These are phyloP conservation scores for Fusarium illudens DNA, from an alignment of 2,329 filamentous ascomycete genomes.

Conservation along the genomic window DNA sequence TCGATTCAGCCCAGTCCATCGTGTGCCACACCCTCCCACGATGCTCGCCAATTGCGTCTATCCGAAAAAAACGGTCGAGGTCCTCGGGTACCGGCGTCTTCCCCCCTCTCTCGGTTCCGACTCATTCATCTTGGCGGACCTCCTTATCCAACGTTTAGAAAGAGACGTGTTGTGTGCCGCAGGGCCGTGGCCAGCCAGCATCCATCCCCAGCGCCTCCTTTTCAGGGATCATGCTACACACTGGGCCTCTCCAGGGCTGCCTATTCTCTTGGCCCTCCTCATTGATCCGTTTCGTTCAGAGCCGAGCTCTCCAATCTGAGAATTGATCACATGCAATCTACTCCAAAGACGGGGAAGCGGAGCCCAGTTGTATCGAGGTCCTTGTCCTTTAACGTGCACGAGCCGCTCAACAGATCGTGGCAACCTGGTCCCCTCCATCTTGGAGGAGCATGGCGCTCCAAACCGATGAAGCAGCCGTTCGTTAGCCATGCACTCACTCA, in stretches of 20 bases:
- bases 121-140: not conserved
- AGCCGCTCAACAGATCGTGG: conserved; percentile 10
- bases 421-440: conserved; percentile 13
- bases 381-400: conserved; percentile 9
- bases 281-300: not conserved
- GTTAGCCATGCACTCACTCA: not conserved
- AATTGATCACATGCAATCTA: conserved; percentile 12
- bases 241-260: not conserved
- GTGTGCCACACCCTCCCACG: not conserved
- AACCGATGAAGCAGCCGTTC: not conserved
- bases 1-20: conserved; percentile 14
- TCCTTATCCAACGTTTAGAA: not conserved
- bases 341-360: conserved; percentile 23
- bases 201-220: not conserved
- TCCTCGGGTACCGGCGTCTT: conserved; percentile 20
- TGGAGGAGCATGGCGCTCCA: conserved; percentile 23
- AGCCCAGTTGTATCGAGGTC: conserved; percentile 14
- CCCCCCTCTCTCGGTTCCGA: conserved; percentile 17
- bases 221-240: not conserved
- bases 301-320: not conserved
- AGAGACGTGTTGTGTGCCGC: not conserved
- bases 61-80: not conserved
- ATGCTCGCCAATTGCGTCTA: not conserved
- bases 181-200: not conserved
- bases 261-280: not conserved